These are phyloP conservation scores for Candida lessepsii DNA, from an alignment of 805 yeast species.

Conservation along the genomic window DNA sequence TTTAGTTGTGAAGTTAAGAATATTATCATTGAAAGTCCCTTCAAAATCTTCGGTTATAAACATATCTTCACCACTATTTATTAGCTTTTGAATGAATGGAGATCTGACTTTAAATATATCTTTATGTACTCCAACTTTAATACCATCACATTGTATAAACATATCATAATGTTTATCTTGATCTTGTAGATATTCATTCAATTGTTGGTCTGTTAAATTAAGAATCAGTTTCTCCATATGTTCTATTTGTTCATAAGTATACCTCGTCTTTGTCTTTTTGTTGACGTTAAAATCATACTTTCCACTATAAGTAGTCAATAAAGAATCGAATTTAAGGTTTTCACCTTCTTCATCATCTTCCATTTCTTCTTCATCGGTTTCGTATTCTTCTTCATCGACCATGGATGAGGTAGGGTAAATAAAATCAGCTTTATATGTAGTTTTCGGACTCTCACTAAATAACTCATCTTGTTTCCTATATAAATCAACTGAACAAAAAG, in stretches of 20 bases:
- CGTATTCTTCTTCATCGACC: conserved; percentile 17
- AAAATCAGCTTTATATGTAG: conserved; percentile 29
- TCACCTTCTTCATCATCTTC: conserved; percentile 14
- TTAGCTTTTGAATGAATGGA: conserved; percentile 21
- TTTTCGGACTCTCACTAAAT: conserved; percentile 29
- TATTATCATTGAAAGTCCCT: conserved; percentile 18
- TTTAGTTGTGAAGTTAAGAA: conserved; percentile 21
- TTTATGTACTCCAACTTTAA: conserved; percentile 36
- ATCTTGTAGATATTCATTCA: neutral
- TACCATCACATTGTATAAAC: conserved; percentile 22
- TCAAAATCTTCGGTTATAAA: conserved; percentile 24
- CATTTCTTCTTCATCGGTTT: conserved; percentile 14
- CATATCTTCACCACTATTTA: conserved; percentile 20
- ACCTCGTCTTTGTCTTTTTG: conserved; percentile 14
- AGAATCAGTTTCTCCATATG: neutral
- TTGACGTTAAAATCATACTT: conserved; percentile 17
- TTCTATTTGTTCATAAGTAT: conserved; percentile 18
- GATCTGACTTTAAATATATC: conserved; percentile 33
- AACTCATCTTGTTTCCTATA: conserved; percentile 44
- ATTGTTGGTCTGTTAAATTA: neutral
- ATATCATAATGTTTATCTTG: conserved; percentile 35
- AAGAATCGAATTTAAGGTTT: conserved; percentile 21
- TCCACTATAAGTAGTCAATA: conserved; percentile 14
- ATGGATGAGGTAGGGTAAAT: conserved; percentile 20
- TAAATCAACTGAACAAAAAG: conserved; percentile 32